Evolutionary conservation across 2,329 filamentous ascomycete species (phyloP), one percentile per base, ranked within the genome.

Genomic region (Talaromyces sp.): DNA sequence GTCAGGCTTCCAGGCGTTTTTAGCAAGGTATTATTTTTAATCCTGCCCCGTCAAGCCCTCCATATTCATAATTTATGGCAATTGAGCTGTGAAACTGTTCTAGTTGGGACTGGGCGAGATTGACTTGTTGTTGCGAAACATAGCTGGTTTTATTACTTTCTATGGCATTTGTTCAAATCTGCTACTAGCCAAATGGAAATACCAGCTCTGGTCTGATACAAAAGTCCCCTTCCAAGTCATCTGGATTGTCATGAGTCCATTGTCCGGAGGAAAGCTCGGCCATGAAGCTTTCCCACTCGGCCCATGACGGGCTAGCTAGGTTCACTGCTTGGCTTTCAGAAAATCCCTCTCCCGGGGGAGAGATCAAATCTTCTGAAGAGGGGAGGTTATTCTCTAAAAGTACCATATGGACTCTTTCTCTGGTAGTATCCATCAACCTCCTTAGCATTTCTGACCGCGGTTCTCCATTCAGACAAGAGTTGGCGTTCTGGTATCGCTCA

Each of bases 241-340:
- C 34, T 2, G n/a, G 36, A 30, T 55, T 40, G 10, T 28, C 28
- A 27, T 34, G 16, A 16, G 50, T 28, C 30, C 53, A 59, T 4
- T 53, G 28, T 1, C 28, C 55, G 18, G 27, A 54, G 12, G 60
- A 58, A 18, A 61, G 33, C 23, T 61, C 60, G 47, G 53, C 28
- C 12, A 61, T 30, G 14, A 57, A 33, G 12, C 47, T 51, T 4
- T 61, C 60, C 60, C 60, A 61, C 6, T 28, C 55, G 34, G 57
- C 10, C 55, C 56, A 57, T 54, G 56, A 40, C 34, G 34, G 53
- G 18, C 18, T 33, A 12, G 18, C 31, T 18, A 52, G 6, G 27
- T 36, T 27, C 18, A 23, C 30, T 28, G 53, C n/a, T 40, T 40
- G 36, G 36, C 14, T 40, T n/a, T 40, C 36, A 40, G 14, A 16